A percentile compares a stretch with the other conserved stretches of the same genome.
Evolutionary conservation across 2,329 filamentous ascomycete genomes (phyloP).

Genomic region (Alternaria rosae): DNA sequence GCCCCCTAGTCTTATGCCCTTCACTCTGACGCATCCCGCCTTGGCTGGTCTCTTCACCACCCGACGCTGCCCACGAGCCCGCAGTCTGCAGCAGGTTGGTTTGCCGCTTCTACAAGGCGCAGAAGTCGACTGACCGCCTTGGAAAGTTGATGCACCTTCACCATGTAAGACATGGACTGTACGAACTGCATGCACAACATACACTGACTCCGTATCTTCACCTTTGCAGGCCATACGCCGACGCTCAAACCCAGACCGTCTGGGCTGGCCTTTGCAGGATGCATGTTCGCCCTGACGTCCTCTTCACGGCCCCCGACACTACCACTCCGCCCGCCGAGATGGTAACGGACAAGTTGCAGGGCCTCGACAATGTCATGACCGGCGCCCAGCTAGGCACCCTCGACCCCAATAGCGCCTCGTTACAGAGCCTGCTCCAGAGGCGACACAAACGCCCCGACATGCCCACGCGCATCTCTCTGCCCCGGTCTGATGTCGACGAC

Average conservation of each 20-base stretch:
- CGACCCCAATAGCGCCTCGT: slow-evolving; percentile 10
- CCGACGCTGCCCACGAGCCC: neutral
- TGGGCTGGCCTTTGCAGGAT: slow-evolving; percentile 43
- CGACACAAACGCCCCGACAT: slow-evolving; percentile 33
- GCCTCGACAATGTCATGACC: slow-evolving; percentile 16
- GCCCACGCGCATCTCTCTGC: slow-evolving; percentile 36
- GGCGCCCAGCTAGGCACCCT: slow-evolving; percentile 9
- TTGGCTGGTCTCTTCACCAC: neutral
- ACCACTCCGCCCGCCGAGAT: slow-evolving; percentile 43
- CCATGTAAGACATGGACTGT: slow-evolving; percentile 1
- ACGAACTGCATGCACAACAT: neutral
- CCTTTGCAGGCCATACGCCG: slow-evolving; percentile 30
- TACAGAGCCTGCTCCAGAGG: slow-evolving; percentile 30
- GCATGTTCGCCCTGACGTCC: slow-evolving; percentile 33
- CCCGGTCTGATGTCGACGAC: slow-evolving; percentile 26
- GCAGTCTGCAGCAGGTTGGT: slow-evolving; percentile 12
- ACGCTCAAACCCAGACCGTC: slow-evolving; percentile 39
- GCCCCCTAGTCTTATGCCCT: neutral
- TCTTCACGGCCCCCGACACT: slow-evolving; percentile 33
- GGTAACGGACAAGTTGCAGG: slow-evolving; percentile 30
- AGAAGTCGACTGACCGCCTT: slow-evolving; percentile 19
- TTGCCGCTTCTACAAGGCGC: slow-evolving; percentile 9
- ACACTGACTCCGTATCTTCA: neutral
- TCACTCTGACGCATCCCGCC: neutral
- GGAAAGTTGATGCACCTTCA: slow-evolving; percentile 26